phyloP scores from a whole-genome alignment of 805 yeast species.

The Vanderwaltozyma polyspora region DNA sequence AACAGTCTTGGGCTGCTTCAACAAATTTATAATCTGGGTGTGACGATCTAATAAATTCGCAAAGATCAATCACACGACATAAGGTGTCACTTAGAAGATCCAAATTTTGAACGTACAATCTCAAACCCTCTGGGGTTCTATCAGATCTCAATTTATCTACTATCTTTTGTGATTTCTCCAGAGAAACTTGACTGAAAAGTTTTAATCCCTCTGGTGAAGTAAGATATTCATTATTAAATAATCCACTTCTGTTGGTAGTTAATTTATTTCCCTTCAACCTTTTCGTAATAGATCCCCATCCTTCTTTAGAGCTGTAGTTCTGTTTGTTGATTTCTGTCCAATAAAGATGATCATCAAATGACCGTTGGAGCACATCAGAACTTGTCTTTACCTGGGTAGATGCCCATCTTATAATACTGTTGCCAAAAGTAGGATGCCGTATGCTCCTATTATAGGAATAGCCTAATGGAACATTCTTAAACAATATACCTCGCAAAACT shows the following conservation, averaged over 20 bases:
- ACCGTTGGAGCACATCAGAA: constrained; percentile 28
- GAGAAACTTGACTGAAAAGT: constrained; percentile 53
- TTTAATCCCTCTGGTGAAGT: constrained; percentile 59
- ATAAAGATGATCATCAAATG: constrained; percentile 51
- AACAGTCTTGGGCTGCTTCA: constrained; percentile 75
- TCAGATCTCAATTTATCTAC: constrained; percentile 45
- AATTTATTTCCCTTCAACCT: not conserved
- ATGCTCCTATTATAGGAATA: too few species aligned
- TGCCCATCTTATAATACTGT: too few species aligned
- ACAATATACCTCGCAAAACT: too few species aligned
- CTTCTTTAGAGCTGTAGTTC: constrained; percentile 6
- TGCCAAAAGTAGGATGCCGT: too few species aligned
- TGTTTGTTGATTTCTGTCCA: constrained; percentile 42
- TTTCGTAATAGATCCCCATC: constrained; percentile 3
- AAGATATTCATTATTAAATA: constrained; percentile 64
- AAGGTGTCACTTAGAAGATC: constrained; percentile 81
- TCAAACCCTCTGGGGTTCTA: constrained; percentile 33
- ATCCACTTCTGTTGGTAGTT: constrained; percentile 34
- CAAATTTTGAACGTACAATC: constrained; percentile 47
- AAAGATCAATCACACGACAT: constrained; percentile 87
- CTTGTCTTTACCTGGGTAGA: too few species aligned
- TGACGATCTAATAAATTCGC: constrained; percentile 80
- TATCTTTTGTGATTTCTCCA: constrained; percentile 52
- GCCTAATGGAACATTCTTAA: too few species aligned
- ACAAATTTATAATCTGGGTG: constrained; percentile 70